Evolutionary conservation across 441 rosid species (phyloP), one percentile per base, ranked within the genome.

Genomic region (Populus tomentosa): DNA sequence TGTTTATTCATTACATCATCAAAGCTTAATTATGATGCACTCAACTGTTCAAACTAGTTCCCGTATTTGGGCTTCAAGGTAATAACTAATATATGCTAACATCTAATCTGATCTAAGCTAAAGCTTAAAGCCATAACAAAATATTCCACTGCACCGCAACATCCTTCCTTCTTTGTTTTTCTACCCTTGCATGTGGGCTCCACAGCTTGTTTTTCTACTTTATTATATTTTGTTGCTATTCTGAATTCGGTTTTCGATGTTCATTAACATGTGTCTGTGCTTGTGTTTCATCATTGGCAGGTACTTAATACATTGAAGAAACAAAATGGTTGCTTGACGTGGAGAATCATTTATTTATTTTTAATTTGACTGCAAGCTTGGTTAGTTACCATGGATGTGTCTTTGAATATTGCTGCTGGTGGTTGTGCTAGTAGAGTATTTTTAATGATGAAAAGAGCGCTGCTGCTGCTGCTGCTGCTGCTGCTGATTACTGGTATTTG

Each of bases 401-500:
- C 76, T 77, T 78, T 77, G 61, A 83, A 79, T 80, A 66, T 80
- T 66, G 70, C 77, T 53, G 40, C 56, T 59, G 68, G 76, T 64
- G 65, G 61, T 61, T 40, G 68, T 69, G 72, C n/a, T 21, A 61
- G 13, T 61, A 61, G 6, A 56, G 62, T 56, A 1, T 7, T 56
- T 20, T 18, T 56, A 4, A 3, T 74, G 59, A 75, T 72, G 72
- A 78, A 82, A 73, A 76, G 80, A 72, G 78, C 73, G 38, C 32
- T 82, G 30, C 3, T 42, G 16, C 14, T 42, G 16, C 1, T 82
- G n/a, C n/a, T n/a, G n/a, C n/a, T n/a, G 72, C 71, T 89, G 67
- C 80, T 88, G 28, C 70, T 88, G 65, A 75, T 82, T 73, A 64
- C 88, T 73, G 82, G 66, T 53, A 67, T 84, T 32, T 89, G 81